Percentiles rank a stretch among this genome's conserved stretches.
These are phyloP conservation scores for Arachis hypogaea DNA, from an alignment of 306 rosid genomes.

Conservation along the genomic window DNA sequence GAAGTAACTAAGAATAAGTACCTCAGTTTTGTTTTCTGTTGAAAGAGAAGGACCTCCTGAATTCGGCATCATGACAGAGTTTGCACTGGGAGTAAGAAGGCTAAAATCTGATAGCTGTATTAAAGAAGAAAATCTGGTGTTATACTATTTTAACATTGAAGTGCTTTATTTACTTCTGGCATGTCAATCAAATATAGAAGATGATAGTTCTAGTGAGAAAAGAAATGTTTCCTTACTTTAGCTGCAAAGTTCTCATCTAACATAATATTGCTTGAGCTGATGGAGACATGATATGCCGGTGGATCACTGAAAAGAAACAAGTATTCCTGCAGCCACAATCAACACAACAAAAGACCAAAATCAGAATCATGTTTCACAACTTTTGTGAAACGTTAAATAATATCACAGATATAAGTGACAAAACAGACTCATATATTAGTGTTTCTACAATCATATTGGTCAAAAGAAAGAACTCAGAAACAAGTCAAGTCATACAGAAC, in stretches of 20 bases:
- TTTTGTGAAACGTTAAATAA: slow-evolving; percentile 12
- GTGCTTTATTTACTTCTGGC: slow-evolving; percentile 26
- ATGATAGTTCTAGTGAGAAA: slow-evolving; percentile 22
- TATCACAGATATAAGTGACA: neutral
- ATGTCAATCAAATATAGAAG: slow-evolving; percentile 25
- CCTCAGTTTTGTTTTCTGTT: neutral
- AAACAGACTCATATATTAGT: slow-evolving; percentile 19
- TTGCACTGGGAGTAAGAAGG: slow-evolving; percentile 53
- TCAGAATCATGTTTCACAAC: slow-evolving; percentile 24
- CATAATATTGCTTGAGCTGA: slow-evolving; percentile 81
- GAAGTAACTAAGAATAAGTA: neutral
- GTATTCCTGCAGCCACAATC: slow-evolving; percentile 69
- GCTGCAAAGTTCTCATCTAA: slow-evolving; percentile 82
- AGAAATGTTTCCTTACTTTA: slow-evolving; percentile 55
- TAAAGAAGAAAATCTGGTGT: slow-evolving; percentile 28
- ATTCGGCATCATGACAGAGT: slow-evolving; percentile 40
- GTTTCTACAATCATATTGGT: slow-evolving; percentile 6
- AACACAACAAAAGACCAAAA: slow-evolving; percentile 22
- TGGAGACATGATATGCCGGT: slow-evolving; percentile 74
- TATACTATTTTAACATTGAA: neutral
- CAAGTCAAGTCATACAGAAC: slow-evolving; percentile 12
- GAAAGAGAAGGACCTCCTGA: slow-evolving; percentile 59
- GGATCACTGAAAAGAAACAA: slow-evolving; percentile 84
- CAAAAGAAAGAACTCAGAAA: neutral
- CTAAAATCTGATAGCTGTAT: slow-evolving; percentile 79